Conservation (phyloP, 768 basidiomycete species). For the Trametes cinnabarina region DNA sequence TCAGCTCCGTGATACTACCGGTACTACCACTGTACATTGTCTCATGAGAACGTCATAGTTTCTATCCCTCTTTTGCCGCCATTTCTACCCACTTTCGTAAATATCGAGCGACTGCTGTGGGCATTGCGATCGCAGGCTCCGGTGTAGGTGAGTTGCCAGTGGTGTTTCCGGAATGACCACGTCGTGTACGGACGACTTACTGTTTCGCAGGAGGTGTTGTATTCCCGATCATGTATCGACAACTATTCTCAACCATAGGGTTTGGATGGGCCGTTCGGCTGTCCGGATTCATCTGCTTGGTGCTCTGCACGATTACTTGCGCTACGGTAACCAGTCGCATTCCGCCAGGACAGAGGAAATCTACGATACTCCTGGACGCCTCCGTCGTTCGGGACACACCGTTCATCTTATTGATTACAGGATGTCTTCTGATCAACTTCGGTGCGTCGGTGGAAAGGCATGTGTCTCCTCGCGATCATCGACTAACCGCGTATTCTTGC, state of each 20-base stretch:
- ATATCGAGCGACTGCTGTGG: constrained; percentile 69
- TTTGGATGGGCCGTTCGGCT: constrained; percentile 65
- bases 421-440: constrained; percentile 58
- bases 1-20: background rate
- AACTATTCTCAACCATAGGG: constrained; percentile 52
- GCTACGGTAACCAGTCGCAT: constrained; percentile 42
- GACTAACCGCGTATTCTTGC: background rate
- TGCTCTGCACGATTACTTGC: constrained; percentile 46
- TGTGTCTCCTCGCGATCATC: no score
- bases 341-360: constrained; percentile 20
- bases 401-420: constrained; percentile 52
- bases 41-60: constrained; percentile 40
- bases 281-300: constrained; percentile 48
- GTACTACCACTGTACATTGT: background rate
- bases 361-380: constrained; percentile 21
- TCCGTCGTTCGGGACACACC: constrained; percentile 42
- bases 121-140: constrained; percentile 37
- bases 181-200: no score
- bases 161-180: no score
- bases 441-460: no score
- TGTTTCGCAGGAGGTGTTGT: constrained; percentile 53
- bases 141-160: constrained; percentile 7
- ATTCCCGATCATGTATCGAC: constrained; percentile 64
- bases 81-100: constrained; percentile 63
- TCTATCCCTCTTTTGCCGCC: constrained; percentile 67